Evolutionary conservation across 805 yeast genomes (phyloP).

Genomic region (Candida sonorensis): DNA sequence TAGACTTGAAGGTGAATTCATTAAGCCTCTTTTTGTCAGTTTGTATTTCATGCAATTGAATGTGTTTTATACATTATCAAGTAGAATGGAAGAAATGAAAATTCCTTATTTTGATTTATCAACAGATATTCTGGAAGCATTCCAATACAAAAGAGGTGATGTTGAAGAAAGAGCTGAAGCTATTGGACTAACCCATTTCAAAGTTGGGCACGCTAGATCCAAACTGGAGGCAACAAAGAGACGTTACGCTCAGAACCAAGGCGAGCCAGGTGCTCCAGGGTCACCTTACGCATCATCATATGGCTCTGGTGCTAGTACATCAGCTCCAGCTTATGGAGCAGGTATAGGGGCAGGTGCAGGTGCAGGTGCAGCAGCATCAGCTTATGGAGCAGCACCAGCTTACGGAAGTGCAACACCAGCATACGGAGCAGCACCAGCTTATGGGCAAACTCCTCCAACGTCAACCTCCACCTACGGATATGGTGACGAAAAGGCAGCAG

Average conservation of each 20-base stretch:
- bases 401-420: constrained; percentile 18
- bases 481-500: constrained; percentile 21
- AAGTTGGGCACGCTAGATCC: constrained; percentile 78
- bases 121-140: constrained; percentile 79
- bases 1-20: constrained; percentile 83
- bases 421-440: constrained; percentile 20
- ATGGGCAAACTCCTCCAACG: constrained; percentile 3
- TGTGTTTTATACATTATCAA: constrained; percentile 88
- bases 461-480: constrained; percentile 18
- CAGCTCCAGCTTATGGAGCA: constrained; percentile 31
- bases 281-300: constrained; percentile 23
- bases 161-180: constrained; percentile 86
- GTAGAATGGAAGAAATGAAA: constrained; percentile 90
- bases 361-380: constrained; percentile 24
- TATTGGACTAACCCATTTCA: constrained; percentile 85
- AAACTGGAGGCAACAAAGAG: constrained; percentile 80
- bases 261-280: constrained; percentile 28
- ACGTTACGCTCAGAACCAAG: constrained; percentile 50
- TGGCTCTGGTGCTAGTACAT: constrained; percentile 10
- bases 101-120: constrained; percentile 91
- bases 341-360: too few species aligned
- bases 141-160: constrained; percentile 75
- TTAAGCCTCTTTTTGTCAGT: constrained; percentile 88
- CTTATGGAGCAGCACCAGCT: constrained; percentile 26
- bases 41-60: constrained; percentile 97